These are phyloP conservation scores for Kalmusia sp. DNA, from an alignment of 2,329 filamentous ascomycete species.

Conservation along the genomic window DNA sequence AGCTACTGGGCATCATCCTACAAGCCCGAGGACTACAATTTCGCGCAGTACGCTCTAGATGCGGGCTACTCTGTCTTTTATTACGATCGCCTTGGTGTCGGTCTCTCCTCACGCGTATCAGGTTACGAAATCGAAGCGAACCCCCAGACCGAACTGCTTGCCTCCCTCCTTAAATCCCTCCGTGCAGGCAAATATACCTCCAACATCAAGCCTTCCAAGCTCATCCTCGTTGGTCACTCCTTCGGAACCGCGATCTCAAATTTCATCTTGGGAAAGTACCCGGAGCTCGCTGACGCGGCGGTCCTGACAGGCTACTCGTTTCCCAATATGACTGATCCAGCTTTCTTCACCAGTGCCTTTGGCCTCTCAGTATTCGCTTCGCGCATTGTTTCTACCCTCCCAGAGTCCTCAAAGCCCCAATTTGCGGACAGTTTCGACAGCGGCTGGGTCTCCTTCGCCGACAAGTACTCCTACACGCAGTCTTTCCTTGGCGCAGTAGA, in stretches of 20 bases:
- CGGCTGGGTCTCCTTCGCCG: neutral
- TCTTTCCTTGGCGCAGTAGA: neutral
- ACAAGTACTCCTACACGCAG: neutral
- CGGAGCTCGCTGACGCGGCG: neutral
- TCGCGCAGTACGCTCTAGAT: slow-evolving; percentile 38
- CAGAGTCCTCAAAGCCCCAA: neutral
- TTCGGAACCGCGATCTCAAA: slow-evolving; percentile 3
- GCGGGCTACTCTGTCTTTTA: slow-evolving; percentile 45
- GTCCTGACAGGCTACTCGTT: slow-evolving; percentile 4
- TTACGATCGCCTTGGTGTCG: slow-evolving; percentile 46
- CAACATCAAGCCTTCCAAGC: slow-evolving; percentile 19
- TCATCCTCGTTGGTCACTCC: slow-evolving; percentile 11
- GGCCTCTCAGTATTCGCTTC: neutral
- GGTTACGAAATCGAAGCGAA: slow-evolving; percentile 27
- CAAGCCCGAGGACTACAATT: slow-evolving; percentile 37
- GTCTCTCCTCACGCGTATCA: slow-evolving; percentile 26
- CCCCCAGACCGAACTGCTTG: slow-evolving; percentile 24
- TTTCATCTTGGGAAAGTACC: neutral
- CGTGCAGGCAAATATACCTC: slow-evolving; percentile 23
- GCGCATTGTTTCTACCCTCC: neutral
- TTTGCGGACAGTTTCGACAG: neutral
- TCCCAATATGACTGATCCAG: neutral
- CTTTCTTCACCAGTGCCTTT: neutral
- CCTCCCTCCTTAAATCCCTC: slow-evolving; percentile 20
- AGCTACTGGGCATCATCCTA: slow-evolving; percentile 43